phyloP scores from a whole-genome alignment of 495 filamentous ascomycete species.

The Trichocladium uniseriatum region DNA sequence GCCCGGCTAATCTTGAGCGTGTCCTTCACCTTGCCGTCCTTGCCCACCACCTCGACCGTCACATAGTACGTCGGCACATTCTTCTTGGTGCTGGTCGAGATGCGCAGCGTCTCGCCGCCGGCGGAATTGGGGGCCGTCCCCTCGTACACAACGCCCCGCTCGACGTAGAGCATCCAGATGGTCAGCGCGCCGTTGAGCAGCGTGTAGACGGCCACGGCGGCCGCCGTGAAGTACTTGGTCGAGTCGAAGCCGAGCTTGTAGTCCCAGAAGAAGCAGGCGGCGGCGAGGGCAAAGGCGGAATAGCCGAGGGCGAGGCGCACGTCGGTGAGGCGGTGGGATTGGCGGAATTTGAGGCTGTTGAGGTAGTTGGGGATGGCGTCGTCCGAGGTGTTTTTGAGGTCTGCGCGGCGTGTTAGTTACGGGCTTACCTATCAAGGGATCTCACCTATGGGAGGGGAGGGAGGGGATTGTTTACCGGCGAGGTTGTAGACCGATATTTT shows the following conservation, averaged over 20 bases:
- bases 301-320: constrained; percentile 78
- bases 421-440: no score
- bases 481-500: constrained; percentile 62
- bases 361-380: constrained; percentile 92
- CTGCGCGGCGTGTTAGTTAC: constrained; percentile 39
- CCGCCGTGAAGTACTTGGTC: constrained; percentile 64
- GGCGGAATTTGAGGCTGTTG: constrained; percentile 68
- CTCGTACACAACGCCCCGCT: constrained; percentile 71
- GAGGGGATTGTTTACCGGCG: constrained; percentile 39
- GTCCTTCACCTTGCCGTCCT: constrained; percentile 38
- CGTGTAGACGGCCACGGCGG: constrained; percentile 71
- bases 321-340: constrained; percentile 71
- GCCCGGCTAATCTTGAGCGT: constrained; percentile 50
- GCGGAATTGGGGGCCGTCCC: constrained; percentile 43
- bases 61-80: constrained; percentile 71
- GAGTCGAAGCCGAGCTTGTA: constrained; percentile 81
- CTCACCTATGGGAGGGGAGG: not conserved
- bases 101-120: constrained; percentile 45
- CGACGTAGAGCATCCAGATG: constrained; percentile 77
- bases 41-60: constrained; percentile 46
- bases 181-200: constrained; percentile 69
- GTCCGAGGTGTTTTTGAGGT: constrained; percentile 93
- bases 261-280: constrained; percentile 78
- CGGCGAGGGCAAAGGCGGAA: constrained; percentile 68
- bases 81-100: constrained; percentile 60